Evolutionary conservation across 306 rosid species (phyloP), one percentile per base, ranked within the genome.

Genomic region (Prunus mume): DNA sequence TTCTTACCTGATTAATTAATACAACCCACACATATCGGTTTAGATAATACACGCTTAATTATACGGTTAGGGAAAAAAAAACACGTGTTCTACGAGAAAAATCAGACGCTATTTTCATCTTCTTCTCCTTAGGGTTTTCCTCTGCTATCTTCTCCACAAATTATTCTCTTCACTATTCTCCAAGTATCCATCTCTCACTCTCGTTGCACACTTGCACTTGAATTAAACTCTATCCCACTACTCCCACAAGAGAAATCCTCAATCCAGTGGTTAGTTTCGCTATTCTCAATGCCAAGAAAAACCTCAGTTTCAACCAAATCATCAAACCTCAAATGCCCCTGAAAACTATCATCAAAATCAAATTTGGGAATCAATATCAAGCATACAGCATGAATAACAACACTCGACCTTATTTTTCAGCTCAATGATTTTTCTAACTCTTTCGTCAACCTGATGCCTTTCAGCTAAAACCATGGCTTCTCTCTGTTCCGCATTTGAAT

Each of bases 261-360:
- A 83, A 96, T 96, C 99, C 99, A 96, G 79, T 72, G 83, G 74
- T 71, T 81, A 82, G 83, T 78, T 77, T 86, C 88, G 80, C 78
- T 81, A 32, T 83, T 86, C 70, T 88, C 88, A 49, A 88, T 86
- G 65, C 90, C 90, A 71, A 88, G 89, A 78, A 85, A 88, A 27
- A 88, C 90, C 65, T 88, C 91, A 19, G 90, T 78, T 87, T 91
- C 99, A 83, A 91, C 99, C 86, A 96, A 82, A 78, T 90, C 91
- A 85, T 96, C 98, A 87, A 96, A 96, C 84, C 98, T 96, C 82
- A 86, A 85, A 88, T 88, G 91, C 69, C 93, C 88, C 61, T 87
- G 98, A 82, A 94, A 90, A 86, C 83, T 92, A 78, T 96, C 99
- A 82, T 96, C 99, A 91, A 95, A 92, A 80, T 95, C 97, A 87